Evolutionary conservation across 2,329 filamentous ascomycete species (phyloP).

Genomic region (Microcyclospora pomicola): DNA sequence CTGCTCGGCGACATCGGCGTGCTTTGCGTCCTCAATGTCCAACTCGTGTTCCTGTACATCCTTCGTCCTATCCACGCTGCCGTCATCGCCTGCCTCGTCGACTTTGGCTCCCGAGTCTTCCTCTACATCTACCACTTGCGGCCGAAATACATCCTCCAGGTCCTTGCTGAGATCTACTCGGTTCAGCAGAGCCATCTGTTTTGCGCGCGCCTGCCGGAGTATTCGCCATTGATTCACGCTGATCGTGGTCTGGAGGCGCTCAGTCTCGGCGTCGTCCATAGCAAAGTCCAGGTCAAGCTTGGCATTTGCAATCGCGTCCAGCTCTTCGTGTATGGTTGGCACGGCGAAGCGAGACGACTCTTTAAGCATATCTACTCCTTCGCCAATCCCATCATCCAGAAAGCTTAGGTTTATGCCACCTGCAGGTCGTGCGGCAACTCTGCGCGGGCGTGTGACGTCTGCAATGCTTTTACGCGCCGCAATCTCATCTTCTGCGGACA

Average conservation of each 20-base stretch:
- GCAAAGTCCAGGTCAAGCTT: conserved; percentile 82
- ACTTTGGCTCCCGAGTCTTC: background rate
- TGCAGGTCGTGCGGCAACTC: conserved; percentile 53
- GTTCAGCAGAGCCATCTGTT: conserved; percentile 65
- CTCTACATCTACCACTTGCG: background rate
- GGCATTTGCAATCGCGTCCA: conserved; percentile 59
- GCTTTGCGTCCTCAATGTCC: too few relatives aligned
- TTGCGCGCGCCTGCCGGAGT: conserved; percentile 62
- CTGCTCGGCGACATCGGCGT: too few relatives aligned
- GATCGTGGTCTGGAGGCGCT: conserved; percentile 53
- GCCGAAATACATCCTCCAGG: conserved; percentile 35
- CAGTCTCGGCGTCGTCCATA: conserved; percentile 46
- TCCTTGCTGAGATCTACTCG: conserved; percentile 75
- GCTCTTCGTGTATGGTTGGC: conserved; percentile 57
- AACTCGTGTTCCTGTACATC: too few relatives aligned
- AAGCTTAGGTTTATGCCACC: conserved; percentile 68
- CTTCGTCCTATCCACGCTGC: too few relatives aligned
- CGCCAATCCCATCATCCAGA: conserved; percentile 51
- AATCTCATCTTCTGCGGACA: conserved; percentile 55
- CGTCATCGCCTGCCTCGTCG: too few relatives aligned
- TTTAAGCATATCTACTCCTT: conserved; percentile 57
- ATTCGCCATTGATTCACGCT: conserved; percentile 85
- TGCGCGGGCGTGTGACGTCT: conserved; percentile 55
- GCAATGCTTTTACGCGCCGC: conserved; percentile 53
- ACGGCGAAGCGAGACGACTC: conserved; percentile 47